Percentiles rank a stretch among this genome's conserved stretches.
These are phyloP conservation scores for Colletotrichum sidae DNA, from an alignment of 2,329 filamentous ascomycete genomes.

Conservation along the genomic window DNA sequence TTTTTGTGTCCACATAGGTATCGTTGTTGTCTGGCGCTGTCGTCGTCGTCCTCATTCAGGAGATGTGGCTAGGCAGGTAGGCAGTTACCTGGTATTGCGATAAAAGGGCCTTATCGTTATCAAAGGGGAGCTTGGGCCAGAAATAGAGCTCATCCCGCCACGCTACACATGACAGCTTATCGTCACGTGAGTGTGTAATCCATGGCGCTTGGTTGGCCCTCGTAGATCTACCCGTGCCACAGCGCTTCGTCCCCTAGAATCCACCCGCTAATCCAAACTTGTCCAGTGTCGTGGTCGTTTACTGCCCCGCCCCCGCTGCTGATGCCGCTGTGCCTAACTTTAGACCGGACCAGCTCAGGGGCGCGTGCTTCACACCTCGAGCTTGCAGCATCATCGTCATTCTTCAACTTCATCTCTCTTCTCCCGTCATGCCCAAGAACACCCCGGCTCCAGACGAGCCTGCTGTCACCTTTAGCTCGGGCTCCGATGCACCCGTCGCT, in stretches of 20 bases:
- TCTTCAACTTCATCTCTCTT: slow-evolving; percentile 18
- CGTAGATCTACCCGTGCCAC: neutral
- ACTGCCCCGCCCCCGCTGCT: slow-evolving; percentile 15
- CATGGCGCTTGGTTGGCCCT: neutral
- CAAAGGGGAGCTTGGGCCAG: slow-evolving; percentile 15
- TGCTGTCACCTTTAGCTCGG: slow-evolving; percentile 46
- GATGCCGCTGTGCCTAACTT: neutral
- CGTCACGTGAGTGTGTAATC: slow-evolving; percentile 27
- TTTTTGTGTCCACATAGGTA: no score
- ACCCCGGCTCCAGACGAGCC: slow-evolving; percentile 35
- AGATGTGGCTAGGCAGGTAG: no score
- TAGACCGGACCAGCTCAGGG: slow-evolving; percentile 14
- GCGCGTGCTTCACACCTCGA: slow-evolving; percentile 2
- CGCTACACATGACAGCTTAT: neutral
- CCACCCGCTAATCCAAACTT: neutral
- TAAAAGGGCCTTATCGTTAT: slow-evolving; percentile 22
- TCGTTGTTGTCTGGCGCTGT: no score
- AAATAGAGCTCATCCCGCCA: slow-evolving; percentile 6
- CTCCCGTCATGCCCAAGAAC: slow-evolving; percentile 34
- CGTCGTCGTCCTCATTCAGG: no score
- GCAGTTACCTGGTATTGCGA: no score
- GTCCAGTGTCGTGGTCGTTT: slow-evolving; percentile 15
- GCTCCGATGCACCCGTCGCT: slow-evolving; percentile 63
- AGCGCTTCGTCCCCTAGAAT: slow-evolving; percentile 1
- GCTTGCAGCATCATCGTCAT: slow-evolving; percentile 1